These are phyloP conservation scores for Aspergillus egyptiacus DNA, from an alignment of 495 filamentous ascomycete species.

Conservation along the genomic window DNA sequence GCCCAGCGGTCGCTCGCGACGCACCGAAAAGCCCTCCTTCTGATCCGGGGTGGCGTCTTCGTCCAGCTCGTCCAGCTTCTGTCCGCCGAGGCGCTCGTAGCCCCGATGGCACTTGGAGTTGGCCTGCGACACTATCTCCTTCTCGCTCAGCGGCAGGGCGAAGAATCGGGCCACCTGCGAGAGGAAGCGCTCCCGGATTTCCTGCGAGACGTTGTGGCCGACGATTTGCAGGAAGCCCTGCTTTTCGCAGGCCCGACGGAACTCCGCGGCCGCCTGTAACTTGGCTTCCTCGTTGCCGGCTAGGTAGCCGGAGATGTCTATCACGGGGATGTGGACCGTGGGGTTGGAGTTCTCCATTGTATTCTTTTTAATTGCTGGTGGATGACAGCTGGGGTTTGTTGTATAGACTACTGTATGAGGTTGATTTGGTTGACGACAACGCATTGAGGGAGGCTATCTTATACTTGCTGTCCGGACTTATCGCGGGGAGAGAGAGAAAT, in stretches of 20 bases:
- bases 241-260: constrained; percentile 5
- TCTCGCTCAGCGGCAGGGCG: background rate
- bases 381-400: too few species aligned
- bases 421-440: too few species aligned
- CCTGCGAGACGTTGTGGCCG: background rate
- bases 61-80: background rate
- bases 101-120: constrained; percentile 1
- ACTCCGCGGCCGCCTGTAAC: background rate
- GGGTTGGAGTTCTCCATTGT: too few species aligned
- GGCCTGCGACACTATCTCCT: background rate
- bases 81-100: constrained; percentile 4
- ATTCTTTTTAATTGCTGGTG: too few species aligned
- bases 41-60: background rate
- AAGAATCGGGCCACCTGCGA: background rate
- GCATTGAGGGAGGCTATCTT: too few species aligned
- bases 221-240: constrained; percentile 8
- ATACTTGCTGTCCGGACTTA: too few species aligned
- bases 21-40: constrained; percentile 9
- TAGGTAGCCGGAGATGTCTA: constrained; percentile 6
- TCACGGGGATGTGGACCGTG: constrained; percentile 1
- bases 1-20: background rate
- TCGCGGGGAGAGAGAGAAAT: too few species aligned
- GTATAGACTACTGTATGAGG: too few species aligned
- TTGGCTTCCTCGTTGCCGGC: background rate
- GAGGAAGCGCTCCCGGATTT: background rate